Evolutionary conservation across 345 rosid genomes (phyloP), one percentile per base, ranked within the genome.

Genomic region (Trapa incisa): DNA sequence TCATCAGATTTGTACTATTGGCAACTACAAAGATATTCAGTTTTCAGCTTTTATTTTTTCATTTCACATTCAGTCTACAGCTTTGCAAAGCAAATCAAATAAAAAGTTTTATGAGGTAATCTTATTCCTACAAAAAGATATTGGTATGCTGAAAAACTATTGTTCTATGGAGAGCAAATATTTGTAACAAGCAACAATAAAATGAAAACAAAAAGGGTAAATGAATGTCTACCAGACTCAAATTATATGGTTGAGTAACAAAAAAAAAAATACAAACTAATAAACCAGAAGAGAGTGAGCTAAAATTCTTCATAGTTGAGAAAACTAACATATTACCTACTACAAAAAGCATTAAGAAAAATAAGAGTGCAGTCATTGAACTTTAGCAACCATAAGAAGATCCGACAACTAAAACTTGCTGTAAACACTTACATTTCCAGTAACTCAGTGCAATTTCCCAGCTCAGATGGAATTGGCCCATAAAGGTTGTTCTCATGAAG

Each of bases 381-480:
- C 42, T 62, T 62, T n/a, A 2, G 11, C 42, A 62, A 37, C 33
- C 37, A 62, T 36, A 22, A 14, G 29, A 22, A 17, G 17, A 29
- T 63, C 41, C 41, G 37, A 12, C 1, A 45, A 45, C 48, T 17
- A 45, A 54, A 54, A 68, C 12, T n/a, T 43, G 73, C 35, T 17
- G 60, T 29, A 33, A 47, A 47, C 38, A 68, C 95, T 88, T 80
- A 93, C 98, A 93, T 35, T 75, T 70, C 88, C 73, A 77, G 86
- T 83, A 91, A 81, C 75, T 80, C 87, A 2, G 95, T 79, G 82
- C 98, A 93, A 80, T 90, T 90, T 65, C 91, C 87, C 83, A 90
- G 75, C 72, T 83, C 87, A n/a, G 84, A 75, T 78, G 97, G 97
- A 73, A 94, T 94, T 71, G 85, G 39, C 73, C 88, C 95, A 81